Base-by-base conservation (phyloP, 1,284 basidiomycete species). In the Ceratobasidium sp. region DNA sequence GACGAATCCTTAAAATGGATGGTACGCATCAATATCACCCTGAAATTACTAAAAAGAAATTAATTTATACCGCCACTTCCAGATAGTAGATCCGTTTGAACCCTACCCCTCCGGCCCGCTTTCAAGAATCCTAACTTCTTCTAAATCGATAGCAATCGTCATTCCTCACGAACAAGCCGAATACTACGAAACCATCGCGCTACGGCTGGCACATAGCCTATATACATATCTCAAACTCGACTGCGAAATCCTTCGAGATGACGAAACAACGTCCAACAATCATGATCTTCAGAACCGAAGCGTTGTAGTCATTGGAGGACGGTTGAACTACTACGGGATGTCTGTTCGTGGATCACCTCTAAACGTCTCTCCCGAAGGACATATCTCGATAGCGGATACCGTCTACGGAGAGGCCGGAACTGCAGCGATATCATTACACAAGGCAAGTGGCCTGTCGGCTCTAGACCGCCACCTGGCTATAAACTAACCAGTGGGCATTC, bases 201-300 rank as follows among this genome's bases (percentile, higher is more conserved):
- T 54, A n/a, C 73, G 77, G 17, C 57, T 77, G 17, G 63, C 77
- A 29, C 67, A 74, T 47, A 74, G 56, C 11, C 67, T 76, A 5
- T 76, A 72, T 33, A 73, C 67, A 1, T 76, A 77, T 51, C 67
- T 77, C n/a, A 64, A 69, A 41, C 47, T 77, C 9, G 77, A 77
- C 67, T 69, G 59, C 45, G 45, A 24, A 14, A 76, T 77, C 41
- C 7, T 73, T 2, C 19, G 48, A 9, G 77, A 77, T 67, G 14
- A 44, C 44, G 73, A 75, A 44, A 66, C 67, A 0, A 47, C 64
- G 41, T 22, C 48, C 29, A 36, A 29, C 17, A 19, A 24, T 14
- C 47, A 44, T 29, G 60, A n/a, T 54, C 45, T 31, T 2, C 17
- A 50, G 33, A 19, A 17, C 8, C 56, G 76, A 17, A 77, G 48